Conservation (phyloP, 768 basidiomycete genomes). For the Kwoniella dejecticola region DNA sequence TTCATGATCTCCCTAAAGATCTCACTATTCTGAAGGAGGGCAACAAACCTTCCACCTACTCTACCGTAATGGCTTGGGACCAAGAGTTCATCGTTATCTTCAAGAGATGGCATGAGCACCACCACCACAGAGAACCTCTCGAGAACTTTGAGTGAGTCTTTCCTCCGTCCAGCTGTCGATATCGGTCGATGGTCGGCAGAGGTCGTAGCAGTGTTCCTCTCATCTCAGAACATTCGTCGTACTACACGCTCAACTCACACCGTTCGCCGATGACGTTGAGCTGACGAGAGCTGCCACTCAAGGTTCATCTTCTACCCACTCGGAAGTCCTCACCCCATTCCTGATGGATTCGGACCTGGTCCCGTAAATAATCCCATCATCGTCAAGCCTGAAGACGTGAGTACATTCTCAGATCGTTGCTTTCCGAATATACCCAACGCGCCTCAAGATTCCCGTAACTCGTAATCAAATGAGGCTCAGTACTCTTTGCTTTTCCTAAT, state of each 20-base stretch:
- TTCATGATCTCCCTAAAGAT: background rate
- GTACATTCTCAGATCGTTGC: too few species aligned
- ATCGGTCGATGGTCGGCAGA: too few species aligned
- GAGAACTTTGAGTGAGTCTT: background rate
- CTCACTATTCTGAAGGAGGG: background rate
- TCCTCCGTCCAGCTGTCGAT: background rate
- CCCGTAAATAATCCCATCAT: background rate
- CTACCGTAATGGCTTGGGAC: slow-evolving; percentile 5
- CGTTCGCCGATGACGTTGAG: background rate
- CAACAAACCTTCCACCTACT: background rate
- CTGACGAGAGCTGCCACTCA: too few species aligned
- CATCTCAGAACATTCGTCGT: too few species aligned
- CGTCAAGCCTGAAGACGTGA: slow-evolving; percentile 4
- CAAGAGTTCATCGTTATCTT: slow-evolving; percentile 6
- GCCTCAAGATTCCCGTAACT: too few species aligned
- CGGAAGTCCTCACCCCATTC: slow-evolving; percentile 1
- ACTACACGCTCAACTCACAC: background rate
- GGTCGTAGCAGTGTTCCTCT: too few species aligned
- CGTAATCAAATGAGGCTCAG: too few species aligned
- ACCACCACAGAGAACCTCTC: slow-evolving; percentile 1
- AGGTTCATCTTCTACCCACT: slow-evolving; percentile 10
- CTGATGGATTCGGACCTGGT: slow-evolving; percentile 10
- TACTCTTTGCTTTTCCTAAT: too few species aligned
- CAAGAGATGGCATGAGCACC: slow-evolving; percentile 5
- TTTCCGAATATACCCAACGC: too few species aligned